Evolutionary conservation across 352 stramenopile genomes (phyloP), one percentile per base, ranked within the genome.

Genomic region (Phytophthora fragariae): DNA sequence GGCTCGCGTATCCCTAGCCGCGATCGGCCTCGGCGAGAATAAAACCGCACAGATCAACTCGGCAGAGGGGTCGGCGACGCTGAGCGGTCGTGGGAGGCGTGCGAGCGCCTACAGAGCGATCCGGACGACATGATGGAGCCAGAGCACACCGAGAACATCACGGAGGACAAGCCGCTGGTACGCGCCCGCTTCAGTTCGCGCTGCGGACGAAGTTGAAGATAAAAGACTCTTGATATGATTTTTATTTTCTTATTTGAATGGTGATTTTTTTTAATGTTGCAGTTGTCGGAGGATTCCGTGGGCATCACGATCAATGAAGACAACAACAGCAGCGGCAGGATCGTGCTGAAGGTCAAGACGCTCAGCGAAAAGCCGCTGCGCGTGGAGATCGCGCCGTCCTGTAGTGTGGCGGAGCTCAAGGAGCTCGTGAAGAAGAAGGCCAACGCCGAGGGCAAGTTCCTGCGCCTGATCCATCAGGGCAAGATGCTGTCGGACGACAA

Each of bases 401-500:
- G 86, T 19, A 84, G 70, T 2, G 82, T 96, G 9, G 88, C 73
- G 10, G 87, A 93, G 56, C 74, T 95, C 5, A 95, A 95, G 72
- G 86, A 94, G 41, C 68, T 79, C 12, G 83, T 95, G 62, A 93
- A 95, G 84, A 88, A 84, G 64, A 84, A 89, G 27, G 81, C 80
- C 24, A 88, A 83, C 57, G 90, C 88, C 10, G 87, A 95, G 24
- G 88, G 86, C 70, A 96, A 95, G 67, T 96, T 94, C 60, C 77
- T 96, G 68, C 85, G 90, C 0, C 76, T 96, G 8, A 96, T 96
- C 63, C 90, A 96, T 62, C 90, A 95, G 78, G 90, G 90, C 60
- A 95, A 95, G 62, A 95, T 96, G 87, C 76, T 96, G 14, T 94
- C 89, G 61, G 87, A 96, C 50, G 90, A 96, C 65, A 88, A 86